These are phyloP conservation scores for Abrus precatorius DNA, from an alignment of 306 rosid species.

Conservation along the genomic window DNA sequence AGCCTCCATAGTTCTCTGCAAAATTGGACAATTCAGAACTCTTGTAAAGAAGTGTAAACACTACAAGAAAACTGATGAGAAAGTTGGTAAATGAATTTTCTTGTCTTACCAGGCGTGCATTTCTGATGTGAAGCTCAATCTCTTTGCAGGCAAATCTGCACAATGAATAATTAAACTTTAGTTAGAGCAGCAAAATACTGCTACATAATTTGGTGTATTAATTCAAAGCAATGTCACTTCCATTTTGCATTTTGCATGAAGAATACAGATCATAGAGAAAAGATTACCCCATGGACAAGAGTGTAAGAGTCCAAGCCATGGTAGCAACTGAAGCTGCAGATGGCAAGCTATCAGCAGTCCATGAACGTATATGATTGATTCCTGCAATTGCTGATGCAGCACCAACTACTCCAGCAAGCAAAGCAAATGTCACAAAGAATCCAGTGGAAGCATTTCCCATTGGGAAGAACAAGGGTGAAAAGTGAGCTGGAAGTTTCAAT, in stretches of 20 bases:
- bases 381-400: conserved; percentile 82
- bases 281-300: conserved; percentile 89
- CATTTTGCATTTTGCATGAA: background rate
- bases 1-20: conserved; percentile 92
- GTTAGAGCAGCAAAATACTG: conserved; percentile 34
- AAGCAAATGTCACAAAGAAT: conserved; percentile 81
- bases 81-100: conserved; percentile 10
- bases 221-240: background rate
- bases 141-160: conserved; percentile 90
- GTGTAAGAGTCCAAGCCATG: conserved; percentile 88
- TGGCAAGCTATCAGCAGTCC: conserved; percentile 81
- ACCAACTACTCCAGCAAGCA: conserved; percentile 92
- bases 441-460: conserved; percentile 98
- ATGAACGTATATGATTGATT: conserved; percentile 71
- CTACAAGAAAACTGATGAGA: conserved; percentile 11
- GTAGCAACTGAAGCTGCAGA: conserved; percentile 82
- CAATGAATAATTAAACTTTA: background rate
- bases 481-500: conserved; percentile 79
- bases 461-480: conserved; percentile 87
- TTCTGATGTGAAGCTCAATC: conserved; percentile 75
- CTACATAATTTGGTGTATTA: background rate
- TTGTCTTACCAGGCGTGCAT: conserved; percentile 75
- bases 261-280: background rate
- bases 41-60: background rate
- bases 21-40: conserved; percentile 38